These are phyloP conservation scores for Blastobotrys peoriensis DNA, from an alignment of 805 yeast genomes.

Conservation along the genomic window DNA sequence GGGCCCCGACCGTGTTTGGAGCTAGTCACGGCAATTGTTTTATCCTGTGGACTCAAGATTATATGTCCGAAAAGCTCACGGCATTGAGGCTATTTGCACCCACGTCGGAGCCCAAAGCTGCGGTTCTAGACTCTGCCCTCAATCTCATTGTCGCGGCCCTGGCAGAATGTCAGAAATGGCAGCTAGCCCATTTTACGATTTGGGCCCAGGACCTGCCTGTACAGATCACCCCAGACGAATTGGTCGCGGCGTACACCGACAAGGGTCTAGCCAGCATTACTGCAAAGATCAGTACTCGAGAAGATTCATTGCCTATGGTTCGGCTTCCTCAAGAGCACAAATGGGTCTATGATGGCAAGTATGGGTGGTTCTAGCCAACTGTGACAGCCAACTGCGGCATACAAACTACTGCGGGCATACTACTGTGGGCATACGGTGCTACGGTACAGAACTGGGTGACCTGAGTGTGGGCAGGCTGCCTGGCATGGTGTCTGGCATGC, in stretches of 20 bases:
- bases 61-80: constrained; percentile 16
- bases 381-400: too few species aligned
- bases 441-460: too few species aligned
- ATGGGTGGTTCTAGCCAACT: constrained; percentile 49
- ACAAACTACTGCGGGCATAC: too few species aligned
- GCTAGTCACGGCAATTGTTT: constrained; percentile 20
- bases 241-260: constrained; percentile 3
- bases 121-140: constrained; percentile 31
- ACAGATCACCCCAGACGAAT: constrained; percentile 30
- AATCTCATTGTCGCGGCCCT: constrained; percentile 18
- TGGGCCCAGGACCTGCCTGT: constrained; percentile 39
- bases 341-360: constrained; percentile 44
- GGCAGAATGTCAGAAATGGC: constrained; percentile 30
- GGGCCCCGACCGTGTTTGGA: constrained; percentile 22
- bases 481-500: too few species aligned
- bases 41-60: constrained; percentile 27
- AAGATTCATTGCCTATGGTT: constrained; percentile 35
- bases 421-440: too few species aligned
- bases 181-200: constrained; percentile 28
- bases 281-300: constrained; percentile 6
- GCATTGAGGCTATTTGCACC: constrained; percentile 17
- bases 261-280: not conserved
- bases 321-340: constrained; percentile 25
- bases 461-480: too few species aligned
- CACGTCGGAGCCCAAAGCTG: constrained; percentile 10